Base-by-base conservation (phyloP, 805 yeast species). In the Grigorovia humatica region DNA sequence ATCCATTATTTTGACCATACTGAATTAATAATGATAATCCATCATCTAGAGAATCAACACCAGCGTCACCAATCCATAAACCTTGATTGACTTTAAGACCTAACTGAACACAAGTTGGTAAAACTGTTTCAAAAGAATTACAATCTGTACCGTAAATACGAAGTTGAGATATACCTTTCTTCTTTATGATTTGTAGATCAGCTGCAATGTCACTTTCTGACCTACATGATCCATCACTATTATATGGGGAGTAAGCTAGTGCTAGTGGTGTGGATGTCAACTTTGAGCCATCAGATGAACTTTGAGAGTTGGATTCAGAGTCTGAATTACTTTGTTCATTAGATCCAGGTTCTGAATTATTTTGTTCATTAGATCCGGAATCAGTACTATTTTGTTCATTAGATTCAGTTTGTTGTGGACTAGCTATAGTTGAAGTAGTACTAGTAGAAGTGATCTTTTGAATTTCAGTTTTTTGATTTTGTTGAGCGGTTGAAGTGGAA, bases 91-190 rank as follows among this genome's bases (percentile, higher is more conserved):
- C 79, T 42, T 71, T 79, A 49, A 90, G 66, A 4, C 95, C 96
- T 50, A 84, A 69, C 13, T 66, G 48, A 23, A 62, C 60, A 58
- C 84, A 78, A 43, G 74, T 75, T 48, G 93, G 87, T 59, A 80
- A 74, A 42, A 88, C 80, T 2, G 84, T 80, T 32, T 75, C 62
- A 48, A 86, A 68, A 27, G 85, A 78, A 65, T 78, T 74, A 72
- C 97, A 90, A 68, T 90, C 97, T 53, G 87, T 84, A 59, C 96
- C 95, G 65, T 90, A 90, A 50, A 88, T 66, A 72, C 97, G 81
- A 50, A 90, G 70, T 49, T 77, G 76, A 43, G 70, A 64, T 59
- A 89, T 82, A 51, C 88, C 86, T 62, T 79, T 81, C 51, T 76
- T 65, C 27, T 69, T 62, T 59, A 90, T 85, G 54, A 70, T 60